Base-by-base conservation (phyloP, 768 basidiomycete species). In the Suillus paluster region DNA sequence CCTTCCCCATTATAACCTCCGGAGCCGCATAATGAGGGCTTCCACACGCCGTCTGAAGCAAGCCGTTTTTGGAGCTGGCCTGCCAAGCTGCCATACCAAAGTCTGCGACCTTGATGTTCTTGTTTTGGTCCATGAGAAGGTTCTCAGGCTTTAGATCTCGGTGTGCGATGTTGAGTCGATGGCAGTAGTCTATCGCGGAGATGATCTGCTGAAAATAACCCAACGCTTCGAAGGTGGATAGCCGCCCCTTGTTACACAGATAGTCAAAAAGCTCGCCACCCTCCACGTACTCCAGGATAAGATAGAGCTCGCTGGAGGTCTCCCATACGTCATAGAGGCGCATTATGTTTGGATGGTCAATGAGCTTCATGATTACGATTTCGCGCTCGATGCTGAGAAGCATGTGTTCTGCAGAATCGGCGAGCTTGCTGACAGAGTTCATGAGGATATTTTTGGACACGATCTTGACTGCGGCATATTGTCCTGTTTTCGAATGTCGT, bases 41-140 rank as follows among this genome's bases (percentile, higher is more conserved):
- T 34, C 96, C 96, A 67, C 96, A 97, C 25, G 91, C 90, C 0
- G 95, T 97, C 68, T 84, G 84, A 55, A 97, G 81, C 73, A 88
- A 72, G 17, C 81, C 77, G 44, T 82, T 80, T 14, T 77, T 81
- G 55, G 83, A 81, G 63, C 85, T 84, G 27, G 78, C 81, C 75
- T 95, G 92, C 90, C 92, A 95, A 38, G 92, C 91, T 4, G 95
- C 95, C 92, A 97, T 95, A n/a, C 96, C 95, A 72, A 97, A 96
- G 77, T 98, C 96, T 2, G 93, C 95, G 38, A 98, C 88, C 73
- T 97, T 99, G 84, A 98, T 89, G 67, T 94, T 95, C 65, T 83
- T 85, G 68, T 92, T 79, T 42, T 84, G 80, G 78, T 94, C 92
- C 54, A 97, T 86, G 57, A 99, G 81, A 34, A 99, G 81, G 71